phyloP scores from a whole-genome alignment of 1,284 basidiomycete genomes.

The Chalciporus sp. region DNA sequence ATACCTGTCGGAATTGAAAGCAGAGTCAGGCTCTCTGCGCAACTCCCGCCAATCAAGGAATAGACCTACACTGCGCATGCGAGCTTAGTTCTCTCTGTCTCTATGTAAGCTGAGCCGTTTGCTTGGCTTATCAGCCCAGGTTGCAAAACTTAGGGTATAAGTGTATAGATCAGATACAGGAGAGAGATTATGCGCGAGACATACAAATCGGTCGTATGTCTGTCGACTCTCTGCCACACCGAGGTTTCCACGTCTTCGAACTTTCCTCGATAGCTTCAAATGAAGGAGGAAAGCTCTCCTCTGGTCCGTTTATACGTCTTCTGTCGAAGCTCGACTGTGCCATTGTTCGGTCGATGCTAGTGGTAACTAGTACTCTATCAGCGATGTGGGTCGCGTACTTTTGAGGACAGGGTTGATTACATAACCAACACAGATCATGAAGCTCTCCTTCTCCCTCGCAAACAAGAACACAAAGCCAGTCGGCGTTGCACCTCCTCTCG shows the following conservation, averaged over 20 bases:
- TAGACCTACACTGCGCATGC: slow-evolving; percentile 86
- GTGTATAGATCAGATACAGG: slow-evolving; percentile 12
- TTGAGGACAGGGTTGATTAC: slow-evolving; percentile 15
- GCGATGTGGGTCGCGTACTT: not conserved
- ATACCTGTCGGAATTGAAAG: slow-evolving; percentile 59
- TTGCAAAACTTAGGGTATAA: slow-evolving; percentile 68
- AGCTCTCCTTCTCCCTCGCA: slow-evolving; percentile 76
- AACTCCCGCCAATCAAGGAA: not conserved
- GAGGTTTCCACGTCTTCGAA: slow-evolving; percentile 10
- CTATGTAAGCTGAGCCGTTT: slow-evolving; percentile 94
- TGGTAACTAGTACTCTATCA: too few relatives aligned
- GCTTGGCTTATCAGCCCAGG: slow-evolving; percentile 90
- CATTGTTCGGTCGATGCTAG: not conserved
- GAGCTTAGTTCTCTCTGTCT: slow-evolving; percentile 87
- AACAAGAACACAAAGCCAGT: slow-evolving; percentile 57
- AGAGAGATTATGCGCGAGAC: slow-evolving; percentile 29
- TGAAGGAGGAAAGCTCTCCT: slow-evolving; percentile 70
- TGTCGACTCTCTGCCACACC: slow-evolving; percentile 44
- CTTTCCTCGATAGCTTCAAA: slow-evolving; percentile 50
- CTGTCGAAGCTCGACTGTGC: slow-evolving; percentile 73
- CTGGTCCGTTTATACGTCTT: slow-evolving; percentile 86
- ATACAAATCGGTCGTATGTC: slow-evolving; percentile 86
- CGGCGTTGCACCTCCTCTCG: slow-evolving; percentile 57
- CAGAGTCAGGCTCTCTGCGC: slow-evolving; percentile 6
- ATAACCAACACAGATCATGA: slow-evolving; percentile 50